These are phyloP conservation scores for Zea luxurians DNA, from an alignment of 176 grass and related monocot species.

Conservation along the genomic window DNA sequence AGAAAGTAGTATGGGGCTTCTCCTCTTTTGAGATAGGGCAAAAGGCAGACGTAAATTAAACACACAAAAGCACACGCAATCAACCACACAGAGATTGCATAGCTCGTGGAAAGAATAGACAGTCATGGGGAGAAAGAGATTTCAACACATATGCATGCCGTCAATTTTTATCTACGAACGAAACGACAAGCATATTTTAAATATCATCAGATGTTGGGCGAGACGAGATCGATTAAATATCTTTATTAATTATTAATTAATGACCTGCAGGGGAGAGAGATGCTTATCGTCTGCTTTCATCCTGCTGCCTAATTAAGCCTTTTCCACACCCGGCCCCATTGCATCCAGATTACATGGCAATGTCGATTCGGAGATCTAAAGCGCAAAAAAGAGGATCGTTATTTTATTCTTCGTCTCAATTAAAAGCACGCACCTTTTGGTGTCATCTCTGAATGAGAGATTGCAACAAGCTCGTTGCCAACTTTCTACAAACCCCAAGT, in stretches of 20 bases:
- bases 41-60: constrained; percentile 11
- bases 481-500: constrained; percentile 53
- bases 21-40: constrained; percentile 46
- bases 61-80: constrained; percentile 41
- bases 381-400: constrained; percentile 45
- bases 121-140: constrained; percentile 33
- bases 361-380: constrained; percentile 75
- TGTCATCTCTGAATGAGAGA: constrained; percentile 58
- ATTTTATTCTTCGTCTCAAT: constrained; percentile 41
- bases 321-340: constrained; percentile 48
- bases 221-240: not conserved
- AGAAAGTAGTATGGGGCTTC: constrained; percentile 41
- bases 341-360: constrained; percentile 45
- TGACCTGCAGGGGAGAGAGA: constrained; percentile 45
- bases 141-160: constrained; percentile 26
- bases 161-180: constrained; percentile 42
- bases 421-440: constrained; percentile 75
- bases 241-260: constrained; percentile 29
- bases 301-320: constrained; percentile 29
- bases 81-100: constrained; percentile 12
- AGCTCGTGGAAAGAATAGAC: constrained; percentile 48
- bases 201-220: constrained; percentile 12
- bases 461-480: constrained; percentile 44
- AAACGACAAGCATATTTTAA: constrained; percentile 34
- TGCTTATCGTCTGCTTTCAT: constrained; percentile 77